Evolutionary conservation across 148 eudicot species (phyloP), one percentile per base, ranked within the genome.

Genomic region (Cornus suecica): DNA sequence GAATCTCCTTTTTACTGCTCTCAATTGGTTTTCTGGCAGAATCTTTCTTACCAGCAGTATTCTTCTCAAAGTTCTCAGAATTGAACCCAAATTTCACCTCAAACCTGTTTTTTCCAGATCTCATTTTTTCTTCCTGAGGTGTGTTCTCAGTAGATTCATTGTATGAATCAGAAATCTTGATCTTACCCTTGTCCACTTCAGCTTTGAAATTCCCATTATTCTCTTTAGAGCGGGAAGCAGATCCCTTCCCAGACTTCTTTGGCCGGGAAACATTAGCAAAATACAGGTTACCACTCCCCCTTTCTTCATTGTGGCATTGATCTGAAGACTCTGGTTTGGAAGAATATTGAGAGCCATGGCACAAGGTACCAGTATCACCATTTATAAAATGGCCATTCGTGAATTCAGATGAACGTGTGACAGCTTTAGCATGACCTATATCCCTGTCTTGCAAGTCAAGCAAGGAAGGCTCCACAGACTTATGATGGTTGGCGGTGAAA

Each of bases 151-250:
- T 77, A 67, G 76, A 58, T 74, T 74, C 83, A 62, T 69, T 70
- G 52, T 28, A 42, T 24, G 84, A 80, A 73, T 86, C 87, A 76
- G 86, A 82, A 74, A 80, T 74, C 77, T 87, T 87, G 66, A 77
- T 63, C 41, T 84, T 85, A 69, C 80, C 84, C 77, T 81, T 87
- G 48, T 76, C 90, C 72, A 72, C 34, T 28, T 83, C 87, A 63
- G 86, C 74, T 75, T 70, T 79, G 41, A 41, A 73, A 60, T 51
- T 77, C 63, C 78, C 75, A 77, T 67, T 81, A 67, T 79, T 87
- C 65, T 88, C 90, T 74, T 81, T 89, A 71, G 82, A 80, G n/a
- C 52, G 73, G 13, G 84, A 87, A 10, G 88, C 78, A 41, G 83
- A 80, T 20, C 83, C 86, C 73, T 85, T 86, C 30, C 66, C 80